A percentile compares a stretch with the other conserved stretches of the same genome.
These are phyloP conservation scores for Diplocarpon mali DNA, from an alignment of 2,329 filamentous ascomycete genomes.

Conservation along the genomic window DNA sequence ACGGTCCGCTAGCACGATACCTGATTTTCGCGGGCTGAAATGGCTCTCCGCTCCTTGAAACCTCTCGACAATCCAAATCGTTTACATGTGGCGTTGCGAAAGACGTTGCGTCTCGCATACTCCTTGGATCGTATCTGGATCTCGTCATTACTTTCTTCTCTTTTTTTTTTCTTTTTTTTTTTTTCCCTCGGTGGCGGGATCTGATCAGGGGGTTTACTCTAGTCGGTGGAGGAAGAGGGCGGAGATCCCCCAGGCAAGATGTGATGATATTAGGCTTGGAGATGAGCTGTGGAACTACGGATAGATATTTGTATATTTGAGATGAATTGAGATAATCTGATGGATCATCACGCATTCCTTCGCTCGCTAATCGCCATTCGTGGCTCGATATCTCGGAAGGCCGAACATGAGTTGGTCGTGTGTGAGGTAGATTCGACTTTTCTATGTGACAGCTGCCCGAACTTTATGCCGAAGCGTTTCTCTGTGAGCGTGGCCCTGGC, in stretches of 20 bases:
- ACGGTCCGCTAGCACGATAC: too few species aligned
- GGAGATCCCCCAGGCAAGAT: too few species aligned
- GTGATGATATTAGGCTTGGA: neutral
- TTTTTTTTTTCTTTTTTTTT: slow-evolving; percentile 16
- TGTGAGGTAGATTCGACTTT: too few species aligned
- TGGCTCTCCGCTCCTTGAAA: neutral
- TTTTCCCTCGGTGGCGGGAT: slow-evolving; percentile 16
- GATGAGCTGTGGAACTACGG: neutral
- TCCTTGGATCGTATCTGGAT: slow-evolving; percentile 18
- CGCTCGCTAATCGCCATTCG: neutral
- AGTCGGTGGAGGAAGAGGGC: neutral
- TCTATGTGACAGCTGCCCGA: too few species aligned
- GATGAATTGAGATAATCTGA: slow-evolving; percentile 13
- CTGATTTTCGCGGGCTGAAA: too few species aligned
- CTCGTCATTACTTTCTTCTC: slow-evolving; percentile 9
- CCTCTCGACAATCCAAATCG: slow-evolving; percentile 22
- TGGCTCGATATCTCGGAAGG: too few species aligned
- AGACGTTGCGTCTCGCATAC: slow-evolving; percentile 18
- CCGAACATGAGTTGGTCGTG: too few species aligned
- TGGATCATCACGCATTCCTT: slow-evolving; percentile 16
- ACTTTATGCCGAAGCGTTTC: too few species aligned
- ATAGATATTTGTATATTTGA: slow-evolving; percentile 19
- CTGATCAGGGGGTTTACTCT: slow-evolving; percentile 24
- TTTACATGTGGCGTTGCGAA: slow-evolving; percentile 23
- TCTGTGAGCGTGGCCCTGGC: too few species aligned